Base-by-base conservation (phyloP, 108 stramenopile species). In the Skeletonema grethae region DNA sequence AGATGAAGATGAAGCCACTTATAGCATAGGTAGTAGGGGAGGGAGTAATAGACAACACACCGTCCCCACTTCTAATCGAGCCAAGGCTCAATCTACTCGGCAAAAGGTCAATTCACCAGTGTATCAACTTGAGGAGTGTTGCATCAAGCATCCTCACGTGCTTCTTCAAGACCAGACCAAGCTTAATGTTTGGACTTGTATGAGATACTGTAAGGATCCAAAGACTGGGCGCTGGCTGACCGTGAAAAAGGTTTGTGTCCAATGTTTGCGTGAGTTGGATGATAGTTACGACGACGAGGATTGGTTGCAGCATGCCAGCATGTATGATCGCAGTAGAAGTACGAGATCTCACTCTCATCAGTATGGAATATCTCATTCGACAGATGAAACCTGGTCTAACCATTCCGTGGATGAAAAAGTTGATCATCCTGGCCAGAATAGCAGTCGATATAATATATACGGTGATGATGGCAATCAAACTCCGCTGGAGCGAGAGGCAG, bases 391-490 rank as follows among this genome's bases (percentile, higher is more conserved):
- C n/a, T 61, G 53, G 29, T 58, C 43, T 35, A 39, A 29, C 35
- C 39, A 25, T 32, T 18, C 60, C 32, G 46, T 50, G n/a, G 56
- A 61, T 20, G 20, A 41, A 39, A 4, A 31, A 20, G 45, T 31
- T 39, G 34, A 12, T 4, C 56, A 53, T 24, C 31, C 31, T 38
- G 20, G 18, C 2, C 56, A 48, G 3, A 16, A 10, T 53, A 22
- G 2, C 50, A 53, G 50, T 53, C 50, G 9, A 5, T 22, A 43
- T n/a, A 43, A 43, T n/a, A 36, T 76, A 0, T 61, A 76, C 61
- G 66, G 65, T 15, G 75, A 74, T 15, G 65, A 68, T 38, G 75
- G 67, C 15, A 76, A 76, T 68, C 75, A 76, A 63, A 76, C 75
- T 38, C 75, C 75, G 6, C 75, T 76, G 6, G 75, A 76, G 32